Evolutionary conservation across 2,329 filamentous ascomycete genomes (phyloP).

Genomic region (Monilinia vaccinii-corymbosi): DNA sequence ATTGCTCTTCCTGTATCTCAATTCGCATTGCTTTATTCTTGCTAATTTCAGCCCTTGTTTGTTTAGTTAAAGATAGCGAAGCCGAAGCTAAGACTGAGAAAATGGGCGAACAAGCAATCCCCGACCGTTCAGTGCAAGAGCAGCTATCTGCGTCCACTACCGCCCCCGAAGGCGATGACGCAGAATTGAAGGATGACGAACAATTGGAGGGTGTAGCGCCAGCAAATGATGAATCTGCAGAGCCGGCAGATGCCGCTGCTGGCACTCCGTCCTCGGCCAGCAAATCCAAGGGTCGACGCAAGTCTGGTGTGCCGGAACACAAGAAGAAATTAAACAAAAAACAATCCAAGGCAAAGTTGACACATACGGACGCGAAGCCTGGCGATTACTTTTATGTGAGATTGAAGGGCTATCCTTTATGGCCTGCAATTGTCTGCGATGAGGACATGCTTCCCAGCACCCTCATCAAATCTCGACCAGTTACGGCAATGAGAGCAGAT

Average conservation of each 20-base stretch:
- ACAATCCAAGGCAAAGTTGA: slow-evolving; percentile 63
- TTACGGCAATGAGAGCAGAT: slow-evolving; percentile 72
- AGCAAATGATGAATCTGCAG: slow-evolving; percentile 21
- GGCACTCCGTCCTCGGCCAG: slow-evolving; percentile 35
- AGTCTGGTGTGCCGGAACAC: slow-evolving; percentile 61
- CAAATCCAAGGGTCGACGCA: slow-evolving; percentile 53
- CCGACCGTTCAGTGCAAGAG: slow-evolving; percentile 10
- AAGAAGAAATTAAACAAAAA: slow-evolving; percentile 82
- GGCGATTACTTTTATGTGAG: slow-evolving; percentile 89
- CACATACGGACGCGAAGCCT: slow-evolving; percentile 71
- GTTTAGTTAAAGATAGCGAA: slow-evolving; percentile 17
- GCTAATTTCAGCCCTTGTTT: slow-evolving; percentile 17
- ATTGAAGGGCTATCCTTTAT: slow-evolving; percentile 88
- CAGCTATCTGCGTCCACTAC: slow-evolving; percentile 18
- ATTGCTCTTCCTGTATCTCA: slow-evolving; percentile 12
- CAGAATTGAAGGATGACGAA: slow-evolving; percentile 30
- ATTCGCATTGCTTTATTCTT: slow-evolving; percentile 6
- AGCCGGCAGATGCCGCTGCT: slow-evolving; percentile 29
- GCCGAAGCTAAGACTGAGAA: slow-evolving; percentile 4
- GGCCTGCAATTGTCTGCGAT: slow-evolving; percentile 90
- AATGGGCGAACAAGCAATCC: slow-evolving; percentile 19
- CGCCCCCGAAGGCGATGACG: slow-evolving; percentile 22
- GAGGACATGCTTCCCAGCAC: slow-evolving; percentile 84
- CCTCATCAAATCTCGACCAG: slow-evolving; percentile 69
- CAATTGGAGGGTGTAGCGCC: slow-evolving; percentile 26